Percentiles rank a stretch among this genome's conserved stretches.
These are phyloP conservation scores for Suhomyces atakaporum DNA, from an alignment of 1,139 yeast species.

Conservation along the genomic window DNA sequence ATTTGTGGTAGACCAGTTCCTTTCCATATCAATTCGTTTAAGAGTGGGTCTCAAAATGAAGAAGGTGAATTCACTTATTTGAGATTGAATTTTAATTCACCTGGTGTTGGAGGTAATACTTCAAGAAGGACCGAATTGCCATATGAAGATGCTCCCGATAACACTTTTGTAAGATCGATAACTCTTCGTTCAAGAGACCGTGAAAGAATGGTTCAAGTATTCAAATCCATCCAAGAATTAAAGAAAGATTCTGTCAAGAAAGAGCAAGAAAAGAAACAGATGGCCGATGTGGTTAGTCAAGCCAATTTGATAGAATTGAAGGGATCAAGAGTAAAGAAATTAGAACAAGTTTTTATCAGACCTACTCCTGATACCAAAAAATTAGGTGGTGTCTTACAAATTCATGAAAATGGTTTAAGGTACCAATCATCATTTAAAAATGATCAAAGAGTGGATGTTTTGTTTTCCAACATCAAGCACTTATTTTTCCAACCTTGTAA, in stretches of 20 bases:
- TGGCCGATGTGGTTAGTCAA: conserved; percentile 94
- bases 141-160: conserved; percentile 84
- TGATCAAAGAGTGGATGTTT: conserved; percentile 84
- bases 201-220: conserved; percentile 88
- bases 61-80: conserved; percentile 94
- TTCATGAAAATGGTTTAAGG: conserved; percentile 94
- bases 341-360: conserved; percentile 87
- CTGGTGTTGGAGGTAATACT: conserved; percentile 78
- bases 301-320: conserved; percentile 82
- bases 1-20: conserved; percentile 97
- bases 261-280: conserved; percentile 86
- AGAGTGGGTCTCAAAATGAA: conserved; percentile 92
- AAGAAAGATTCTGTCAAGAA: conserved; percentile 90
- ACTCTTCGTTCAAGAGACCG: conserved; percentile 89
- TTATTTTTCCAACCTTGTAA: conserved; percentile 94
- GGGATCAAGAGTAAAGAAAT: conserved; percentile 75
- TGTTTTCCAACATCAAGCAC: conserved; percentile 90
- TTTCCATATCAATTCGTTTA: conserved; percentile 90
- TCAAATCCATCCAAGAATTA: conserved; percentile 87
- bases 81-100: conserved; percentile 90
- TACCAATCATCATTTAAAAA: conserved; percentile 81
- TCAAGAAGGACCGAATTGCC: conserved; percentile 80
- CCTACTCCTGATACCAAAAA: conserved; percentile 97
- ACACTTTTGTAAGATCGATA: conserved; percentile 82
- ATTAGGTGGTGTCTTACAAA: conserved; percentile 85